Evolutionary conservation across 768 basidiomycete species (phyloP).

Genomic region (Lactarius deliciosus): DNA sequence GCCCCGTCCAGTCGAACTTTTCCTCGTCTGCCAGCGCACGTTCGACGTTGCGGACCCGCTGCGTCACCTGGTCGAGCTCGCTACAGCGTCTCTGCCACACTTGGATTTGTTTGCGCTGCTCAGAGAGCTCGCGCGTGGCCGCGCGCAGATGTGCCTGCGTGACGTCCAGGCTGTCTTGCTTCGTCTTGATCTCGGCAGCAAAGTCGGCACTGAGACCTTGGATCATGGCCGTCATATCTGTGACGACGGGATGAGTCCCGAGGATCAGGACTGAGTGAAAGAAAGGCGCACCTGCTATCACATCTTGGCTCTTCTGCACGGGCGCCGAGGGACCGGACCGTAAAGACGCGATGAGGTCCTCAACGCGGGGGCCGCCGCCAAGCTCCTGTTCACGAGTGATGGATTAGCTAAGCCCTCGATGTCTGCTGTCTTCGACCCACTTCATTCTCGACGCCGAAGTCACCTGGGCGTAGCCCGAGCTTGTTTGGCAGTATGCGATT

Average conservation of each 20-base stretch:
- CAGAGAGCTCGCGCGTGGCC: slow-evolving; percentile 86
- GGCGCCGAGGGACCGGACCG: slow-evolving; percentile 74
- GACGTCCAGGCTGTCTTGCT: slow-evolving; percentile 84
- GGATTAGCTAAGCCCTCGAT: slow-evolving; percentile 15
- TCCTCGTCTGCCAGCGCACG: slow-evolving; percentile 78
- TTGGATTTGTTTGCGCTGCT: slow-evolving; percentile 84
- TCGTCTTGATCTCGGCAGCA: slow-evolving; percentile 76
- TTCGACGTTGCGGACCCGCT: slow-evolving; percentile 82
- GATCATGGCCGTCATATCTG: slow-evolving; percentile 87
- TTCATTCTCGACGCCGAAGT: slow-evolving; percentile 93
- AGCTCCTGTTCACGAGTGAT: slow-evolving; percentile 53
- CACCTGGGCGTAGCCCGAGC: slow-evolving; percentile 86
- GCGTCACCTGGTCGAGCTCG: slow-evolving; percentile 78
- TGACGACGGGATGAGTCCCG: slow-evolving; percentile 23
- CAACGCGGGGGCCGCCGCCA: slow-evolving; percentile 65
- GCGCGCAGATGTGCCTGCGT: slow-evolving; percentile 85
- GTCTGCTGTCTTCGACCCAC: slow-evolving; percentile 43
- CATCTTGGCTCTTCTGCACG: slow-evolving; percentile 85
- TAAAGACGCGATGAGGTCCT: slow-evolving; percentile 75
- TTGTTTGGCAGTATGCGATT: slow-evolving; percentile 89
- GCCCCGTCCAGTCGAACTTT: slow-evolving; percentile 86
- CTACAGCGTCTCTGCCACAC: slow-evolving; percentile 68
- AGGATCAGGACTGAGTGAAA: not conserved
- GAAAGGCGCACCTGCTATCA: slow-evolving; percentile 61
- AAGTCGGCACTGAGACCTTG: slow-evolving; percentile 78